These are phyloP conservation scores for Blastomyces silverae DNA, from an alignment of 2,329 filamentous ascomycete species.

Conservation along the genomic window DNA sequence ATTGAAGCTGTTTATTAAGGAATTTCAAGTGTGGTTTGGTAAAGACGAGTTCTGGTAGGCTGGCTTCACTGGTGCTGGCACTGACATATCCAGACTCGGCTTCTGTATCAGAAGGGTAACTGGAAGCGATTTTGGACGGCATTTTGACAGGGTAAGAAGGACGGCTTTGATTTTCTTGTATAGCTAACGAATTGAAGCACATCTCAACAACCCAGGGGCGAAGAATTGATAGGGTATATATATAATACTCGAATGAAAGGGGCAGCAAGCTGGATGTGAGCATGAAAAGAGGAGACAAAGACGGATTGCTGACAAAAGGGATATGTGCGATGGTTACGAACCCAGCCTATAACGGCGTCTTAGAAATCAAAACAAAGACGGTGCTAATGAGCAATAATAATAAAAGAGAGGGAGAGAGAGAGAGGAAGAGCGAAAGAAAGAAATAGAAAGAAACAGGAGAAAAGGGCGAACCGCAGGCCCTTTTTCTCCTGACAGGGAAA, in stretches of 20 bases:
- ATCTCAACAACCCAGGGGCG: conserved; percentile 7
- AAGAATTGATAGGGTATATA: neutral
- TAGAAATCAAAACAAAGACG: conserved; percentile 12
- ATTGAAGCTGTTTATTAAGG: conserved; percentile 81
- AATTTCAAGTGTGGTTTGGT: conserved; percentile 82
- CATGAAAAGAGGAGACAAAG: neutral
- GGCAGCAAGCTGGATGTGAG: neutral
- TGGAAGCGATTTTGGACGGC: conserved; percentile 34
- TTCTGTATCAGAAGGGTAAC: conserved; percentile 35
- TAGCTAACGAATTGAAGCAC: conserved; percentile 6
- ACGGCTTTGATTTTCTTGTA: neutral
- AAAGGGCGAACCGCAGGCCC: conserved; percentile 26
- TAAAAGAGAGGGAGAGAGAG: conserved; percentile 20
- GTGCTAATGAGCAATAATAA: no score
- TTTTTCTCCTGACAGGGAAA: conserved; percentile 17
- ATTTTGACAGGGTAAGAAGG: neutral
- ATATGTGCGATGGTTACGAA: neutral
- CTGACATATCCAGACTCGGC: conserved; percentile 79
- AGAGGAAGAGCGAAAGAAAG: conserved; percentile 24
- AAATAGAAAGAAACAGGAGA: conserved; percentile 26
- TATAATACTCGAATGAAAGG: neutral
- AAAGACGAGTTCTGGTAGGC: conserved; percentile 72
- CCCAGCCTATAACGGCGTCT: neutral
- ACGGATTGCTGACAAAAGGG: conserved; percentile 1
- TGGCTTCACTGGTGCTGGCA: conserved; percentile 55